Base-by-base conservation (phyloP, 805 yeast species). In the Candida montana region DNA sequence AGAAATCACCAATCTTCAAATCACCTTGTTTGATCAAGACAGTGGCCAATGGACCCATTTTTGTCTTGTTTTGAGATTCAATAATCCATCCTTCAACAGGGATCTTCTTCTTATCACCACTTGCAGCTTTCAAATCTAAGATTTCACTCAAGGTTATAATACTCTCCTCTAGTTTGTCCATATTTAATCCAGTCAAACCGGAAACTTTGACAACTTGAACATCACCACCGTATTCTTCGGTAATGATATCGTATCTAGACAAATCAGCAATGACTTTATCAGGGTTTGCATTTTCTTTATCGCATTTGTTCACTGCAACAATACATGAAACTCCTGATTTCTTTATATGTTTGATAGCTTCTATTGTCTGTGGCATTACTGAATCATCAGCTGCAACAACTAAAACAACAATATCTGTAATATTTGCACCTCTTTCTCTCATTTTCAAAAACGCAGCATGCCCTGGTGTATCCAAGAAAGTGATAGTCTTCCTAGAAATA, bases 381-480 rank as follows among this genome's bases (percentile, higher is more conserved):
- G 96, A 86, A 64, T 93, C 99, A 60, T 93, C 97, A 2, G 95
- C 95, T 1, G 98, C 97, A 17, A 93, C 96, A 2, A 91, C 98
- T 41, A 93, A 70, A 35, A 93, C 75, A 28, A 93, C 87, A 37
- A 93, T 82, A 67, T 93, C 99, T 0, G 99, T 93, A 33, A 90
- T 77, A 50, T 78, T 82, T 0, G 99, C 98, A 35, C 99, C 99
- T 52, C 99, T 74, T 64, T 91, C 95, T 52, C 99, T 77, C 96
- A 93, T 89, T 55, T 89, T 89, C 49, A 93, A 68, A 58, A 93
- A 93, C 0, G 98, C 98, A 10, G 96, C 95, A 65, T 93, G 99
- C 0, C 99, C 99, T 0, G 99, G 99, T 0, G 99, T 93, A 61
- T 93, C 99, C 47, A 93, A 71, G 50, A 93, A 91, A 0, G 98